Evolutionary conservation across 768 basidiomycete genomes (phyloP).

Genomic region (Pholiota molesta): DNA sequence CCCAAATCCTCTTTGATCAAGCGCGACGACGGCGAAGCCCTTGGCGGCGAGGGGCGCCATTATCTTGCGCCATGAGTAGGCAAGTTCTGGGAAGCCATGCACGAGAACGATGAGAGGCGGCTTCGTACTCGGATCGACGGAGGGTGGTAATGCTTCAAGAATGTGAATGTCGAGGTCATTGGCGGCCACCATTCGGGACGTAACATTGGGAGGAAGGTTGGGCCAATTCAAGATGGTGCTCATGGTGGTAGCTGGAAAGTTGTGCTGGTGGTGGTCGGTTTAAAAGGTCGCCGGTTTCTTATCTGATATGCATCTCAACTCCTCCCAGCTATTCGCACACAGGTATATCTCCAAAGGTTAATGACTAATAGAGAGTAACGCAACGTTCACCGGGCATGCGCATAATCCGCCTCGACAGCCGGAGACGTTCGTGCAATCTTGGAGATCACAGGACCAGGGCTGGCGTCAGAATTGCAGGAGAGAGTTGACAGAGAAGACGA

Average conservation of each 20-base stretch:
- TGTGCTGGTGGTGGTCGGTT: background rate
- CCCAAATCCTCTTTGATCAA: constrained; percentile 62
- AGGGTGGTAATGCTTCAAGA: constrained; percentile 46
- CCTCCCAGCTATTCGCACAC: too few species aligned
- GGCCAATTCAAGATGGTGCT: background rate
- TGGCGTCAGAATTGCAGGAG: background rate
- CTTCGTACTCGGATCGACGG: constrained; percentile 17
- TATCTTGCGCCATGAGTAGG: constrained; percentile 67
- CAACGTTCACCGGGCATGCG: too few species aligned
- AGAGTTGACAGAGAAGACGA: background rate
- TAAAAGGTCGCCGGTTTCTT: too few species aligned
- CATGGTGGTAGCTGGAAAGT: background rate
- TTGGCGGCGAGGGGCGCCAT: constrained; percentile 49
- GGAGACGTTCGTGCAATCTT: background rate
- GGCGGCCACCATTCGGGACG: constrained; percentile 43
- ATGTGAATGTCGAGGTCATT: constrained; percentile 55
- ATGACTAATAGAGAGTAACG: too few species aligned
- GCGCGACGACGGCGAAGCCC: constrained; percentile 66
- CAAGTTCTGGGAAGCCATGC: constrained; percentile 70
- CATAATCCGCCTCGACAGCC: too few species aligned
- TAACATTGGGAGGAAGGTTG: constrained; percentile 32
- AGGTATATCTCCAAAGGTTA: too few species aligned
- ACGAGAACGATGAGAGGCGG: constrained; percentile 57
- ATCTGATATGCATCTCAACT: too few species aligned
- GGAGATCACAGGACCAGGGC: background rate